phyloP scores from a whole-genome alignment of 2,329 filamentous ascomycete genomes.

The Ophiocordyceps camponoti-leonardi region DNA sequence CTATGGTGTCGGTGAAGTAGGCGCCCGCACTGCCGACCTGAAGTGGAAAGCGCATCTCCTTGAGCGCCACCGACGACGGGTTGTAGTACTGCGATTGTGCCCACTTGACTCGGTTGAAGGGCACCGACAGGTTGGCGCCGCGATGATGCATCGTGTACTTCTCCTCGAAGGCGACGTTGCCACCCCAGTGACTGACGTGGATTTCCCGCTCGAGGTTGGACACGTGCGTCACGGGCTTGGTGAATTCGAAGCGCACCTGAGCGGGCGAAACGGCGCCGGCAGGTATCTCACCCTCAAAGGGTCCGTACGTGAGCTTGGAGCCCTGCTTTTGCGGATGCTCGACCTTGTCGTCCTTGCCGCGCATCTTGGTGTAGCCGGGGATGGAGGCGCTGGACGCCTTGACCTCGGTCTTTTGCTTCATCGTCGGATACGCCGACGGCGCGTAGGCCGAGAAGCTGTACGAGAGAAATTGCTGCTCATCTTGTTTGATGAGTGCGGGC shows the following conservation, averaged over 20 bases:
- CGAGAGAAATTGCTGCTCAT: constrained; percentile 70
- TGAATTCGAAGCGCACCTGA: constrained; percentile 84
- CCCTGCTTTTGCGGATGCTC: constrained; percentile 66
- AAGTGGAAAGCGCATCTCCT: constrained; percentile 66
- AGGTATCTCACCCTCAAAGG: constrained; percentile 59
- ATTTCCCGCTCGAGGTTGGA: constrained; percentile 72
- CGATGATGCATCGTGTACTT: constrained; percentile 77
- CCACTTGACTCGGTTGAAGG: constrained; percentile 66
- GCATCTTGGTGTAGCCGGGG: constrained; percentile 69
- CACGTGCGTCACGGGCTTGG: constrained; percentile 72
- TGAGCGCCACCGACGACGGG: constrained; percentile 60
- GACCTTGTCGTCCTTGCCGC: constrained; percentile 40
- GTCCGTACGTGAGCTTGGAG: constrained; percentile 73
- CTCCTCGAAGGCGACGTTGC: constrained; percentile 90
- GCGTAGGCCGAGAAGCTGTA: constrained; percentile 77
- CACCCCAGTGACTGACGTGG: constrained; percentile 95
- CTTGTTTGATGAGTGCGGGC: constrained; percentile 67
- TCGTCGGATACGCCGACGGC: constrained; percentile 66
- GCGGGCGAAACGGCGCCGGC: constrained; percentile 59
- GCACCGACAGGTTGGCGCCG: constrained; percentile 57
- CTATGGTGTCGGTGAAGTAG: constrained; percentile 92
- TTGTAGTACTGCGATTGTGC: constrained; percentile 58
- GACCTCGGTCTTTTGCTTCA: constrained; percentile 94
- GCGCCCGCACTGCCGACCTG: constrained; percentile 64
- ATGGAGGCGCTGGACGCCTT: constrained; percentile 67